Base-by-base conservation (phyloP, 1,284 basidiomycete species). In the Cryptococcus floricola region DNA sequence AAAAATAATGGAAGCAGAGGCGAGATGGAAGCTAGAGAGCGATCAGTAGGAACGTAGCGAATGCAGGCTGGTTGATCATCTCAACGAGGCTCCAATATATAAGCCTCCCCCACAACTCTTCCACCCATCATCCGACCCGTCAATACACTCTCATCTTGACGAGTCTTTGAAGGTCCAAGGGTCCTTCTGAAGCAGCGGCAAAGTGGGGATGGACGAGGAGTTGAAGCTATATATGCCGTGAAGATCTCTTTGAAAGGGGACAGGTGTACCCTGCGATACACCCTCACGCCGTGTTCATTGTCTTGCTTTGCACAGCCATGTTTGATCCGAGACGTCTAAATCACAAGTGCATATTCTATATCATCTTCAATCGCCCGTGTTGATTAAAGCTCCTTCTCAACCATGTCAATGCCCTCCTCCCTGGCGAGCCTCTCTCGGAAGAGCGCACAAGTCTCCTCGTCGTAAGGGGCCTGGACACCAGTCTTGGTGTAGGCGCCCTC, bases 391-490 rank as follows among this genome's bases (percentile, higher is more conserved):
- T 72, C 68, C 67, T 78, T 77, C 79, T 96, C 92, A 51, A 88
- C 78, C 68, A 95, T 82, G 31, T 86, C 87, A 64, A 95, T 77
- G 12, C 91, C 90, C 80, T 95, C 91, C 61, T 81, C 72, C 56
- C 60, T 82, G 79, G 95, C 91, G 58, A 95, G 77, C 49, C 83
- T 77, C 62, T 82, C 83, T 48, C 90, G 81, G 68, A 97, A 84
- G 39, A 89, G 85, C 59, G 89, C 86, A 73, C 90, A 92, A 44
- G 93, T 85, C 61, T 75, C 65, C 79, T 88, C 87, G 64, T 83
- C 84, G 78, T 96, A 97, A 16, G 95, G 95, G 9, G 86, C 89
- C 55, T 87, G 83, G n/a, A 98, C 83, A 67, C 93, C 93, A 10
- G 87, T 84, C 56, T 83, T 84, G 66, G 80, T 85, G 69, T 98